phyloP scores from a whole-genome alignment of 176 grass and related monocot genomes.

The Phyllostachys edulis region DNA sequence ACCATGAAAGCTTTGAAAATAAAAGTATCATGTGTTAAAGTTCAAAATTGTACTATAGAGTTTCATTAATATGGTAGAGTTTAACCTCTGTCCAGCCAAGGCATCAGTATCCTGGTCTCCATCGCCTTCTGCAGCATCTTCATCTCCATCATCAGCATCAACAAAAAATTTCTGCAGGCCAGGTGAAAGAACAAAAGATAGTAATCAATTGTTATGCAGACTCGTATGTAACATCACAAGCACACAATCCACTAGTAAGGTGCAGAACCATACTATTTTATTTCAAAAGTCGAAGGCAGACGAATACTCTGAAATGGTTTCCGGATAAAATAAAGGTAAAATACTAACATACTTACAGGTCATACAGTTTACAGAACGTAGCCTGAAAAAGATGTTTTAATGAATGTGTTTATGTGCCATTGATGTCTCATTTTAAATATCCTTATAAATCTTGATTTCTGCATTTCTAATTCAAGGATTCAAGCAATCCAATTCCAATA shows the following conservation, averaged over 20 bases:
- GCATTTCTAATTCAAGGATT: not conserved
- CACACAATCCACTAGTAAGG: not conserved
- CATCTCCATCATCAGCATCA: conserved; percentile 74
- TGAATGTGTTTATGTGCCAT: not conserved
- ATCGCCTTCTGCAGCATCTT: conserved; percentile 50
- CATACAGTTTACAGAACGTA: not conserved
- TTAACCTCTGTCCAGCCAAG: conserved; percentile 47
- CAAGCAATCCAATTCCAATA: not conserved
- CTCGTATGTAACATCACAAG: not conserved
- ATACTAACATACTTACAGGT: not conserved
- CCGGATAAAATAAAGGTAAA: not conserved
- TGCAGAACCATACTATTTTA: not conserved
- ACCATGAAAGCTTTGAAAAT: not conserved
- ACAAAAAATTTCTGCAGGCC: conserved; percentile 84
- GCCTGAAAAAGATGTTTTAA: not conserved
- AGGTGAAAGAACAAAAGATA: conserved; percentile 15
- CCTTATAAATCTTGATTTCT: not conserved
- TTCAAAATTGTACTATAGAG: not conserved
- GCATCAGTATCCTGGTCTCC: conserved; percentile 38
- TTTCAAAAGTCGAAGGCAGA: not conserved
- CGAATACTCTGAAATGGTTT: not conserved
- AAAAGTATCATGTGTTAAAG: not conserved
- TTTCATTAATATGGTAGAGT: not conserved
- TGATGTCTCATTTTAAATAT: not conserved
- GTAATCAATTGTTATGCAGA: not conserved